Evolutionary conservation across 2,329 filamentous ascomycete genomes (phyloP).

Genomic region (Botrytis hyacinthi): DNA sequence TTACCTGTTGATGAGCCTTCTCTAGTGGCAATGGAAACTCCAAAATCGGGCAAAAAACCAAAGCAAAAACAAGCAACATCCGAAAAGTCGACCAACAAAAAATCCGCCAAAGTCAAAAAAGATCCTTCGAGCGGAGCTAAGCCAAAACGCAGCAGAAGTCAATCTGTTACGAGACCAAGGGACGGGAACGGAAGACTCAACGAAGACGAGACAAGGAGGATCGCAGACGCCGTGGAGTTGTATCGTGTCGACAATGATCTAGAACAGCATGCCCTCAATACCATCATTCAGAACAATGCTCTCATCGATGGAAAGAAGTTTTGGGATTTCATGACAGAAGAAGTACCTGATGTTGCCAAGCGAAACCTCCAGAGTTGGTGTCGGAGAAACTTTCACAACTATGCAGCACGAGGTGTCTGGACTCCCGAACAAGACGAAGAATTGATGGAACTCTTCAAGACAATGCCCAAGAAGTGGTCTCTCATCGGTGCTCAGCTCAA

Average conservation of each 20-base stretch:
- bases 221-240: slow-evolving; percentile 39
- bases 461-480: slow-evolving; percentile 53
- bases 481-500: slow-evolving; percentile 60
- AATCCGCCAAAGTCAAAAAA: background rate
- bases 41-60: background rate
- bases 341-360: slow-evolving; percentile 51
- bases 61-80: background rate
- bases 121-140: background rate
- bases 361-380: slow-evolving; percentile 56
- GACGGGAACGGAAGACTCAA: slow-evolving; percentile 5
- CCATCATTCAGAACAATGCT: slow-evolving; percentile 41
- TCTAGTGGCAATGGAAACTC: background rate
- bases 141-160: slow-evolving; percentile 6
- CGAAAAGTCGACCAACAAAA: background rate
- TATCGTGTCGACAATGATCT: slow-evolving; percentile 47
- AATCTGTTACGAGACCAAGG: background rate
- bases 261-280: slow-evolving; percentile 49
- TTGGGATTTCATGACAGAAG: slow-evolving; percentile 50
- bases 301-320: slow-evolving; percentile 43
- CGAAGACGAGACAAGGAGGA: slow-evolving; percentile 7
- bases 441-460: slow-evolving; percentile 49
- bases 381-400: slow-evolving; percentile 65
- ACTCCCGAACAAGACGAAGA: slow-evolving; percentile 56
- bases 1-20: slow-evolving; percentile 20
- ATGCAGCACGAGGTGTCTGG: slow-evolving; percentile 58